phyloP scores from a whole-genome alignment of 441 rosid genomes.

The Kokia cookei region DNA sequence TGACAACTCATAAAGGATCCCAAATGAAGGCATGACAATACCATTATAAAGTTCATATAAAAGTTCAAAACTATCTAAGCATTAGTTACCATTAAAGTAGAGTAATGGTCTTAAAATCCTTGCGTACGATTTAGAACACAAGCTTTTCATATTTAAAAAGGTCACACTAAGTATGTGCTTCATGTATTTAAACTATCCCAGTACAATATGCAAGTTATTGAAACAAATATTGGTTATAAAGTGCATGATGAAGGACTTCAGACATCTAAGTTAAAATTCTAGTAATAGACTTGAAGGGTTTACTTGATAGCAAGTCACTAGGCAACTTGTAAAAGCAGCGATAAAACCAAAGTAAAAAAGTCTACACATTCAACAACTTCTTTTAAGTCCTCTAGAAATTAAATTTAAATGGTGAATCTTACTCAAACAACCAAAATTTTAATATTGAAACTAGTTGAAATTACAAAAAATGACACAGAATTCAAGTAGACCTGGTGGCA shows the following conservation, averaged over 20 bases:
- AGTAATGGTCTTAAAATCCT: not conserved
- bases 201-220: not conserved
- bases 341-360: not conserved
- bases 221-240: not conserved
- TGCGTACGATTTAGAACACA: not conserved
- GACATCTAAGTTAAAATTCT: not conserved
- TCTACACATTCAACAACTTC: not conserved
- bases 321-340: not conserved
- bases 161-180: not conserved
- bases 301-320: not conserved
- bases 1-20: not conserved
- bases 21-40: not conserved
- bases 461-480: not conserved
- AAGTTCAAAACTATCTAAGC: not conserved
- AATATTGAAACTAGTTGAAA: not conserved
- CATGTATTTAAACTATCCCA: not conserved
- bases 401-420: not conserved
- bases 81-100: not conserved
- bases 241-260: not conserved
- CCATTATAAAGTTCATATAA: not conserved
- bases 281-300: not conserved
- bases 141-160: not conserved
- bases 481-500: constrained; percentile 31
- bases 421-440: not conserved
- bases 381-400: not conserved